Evolutionary conservation across 1,284 basidiomycete genomes (phyloP), one percentile per base, ranked within the genome.

Genomic region (Puccinia horiana): DNA sequence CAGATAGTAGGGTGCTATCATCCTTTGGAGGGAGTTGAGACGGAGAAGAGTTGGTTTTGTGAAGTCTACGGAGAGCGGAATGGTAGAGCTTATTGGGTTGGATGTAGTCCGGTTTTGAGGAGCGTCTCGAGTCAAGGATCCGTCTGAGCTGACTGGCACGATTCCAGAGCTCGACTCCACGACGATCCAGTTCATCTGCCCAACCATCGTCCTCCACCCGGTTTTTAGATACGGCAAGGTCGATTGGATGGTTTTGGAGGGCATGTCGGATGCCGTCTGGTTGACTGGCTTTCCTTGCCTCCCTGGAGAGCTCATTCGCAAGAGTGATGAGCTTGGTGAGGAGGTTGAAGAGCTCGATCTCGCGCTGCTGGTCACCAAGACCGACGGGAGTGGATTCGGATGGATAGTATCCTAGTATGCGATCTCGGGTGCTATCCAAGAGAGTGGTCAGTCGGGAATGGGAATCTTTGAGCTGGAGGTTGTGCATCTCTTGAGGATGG

Each of bases 161-260:
- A 56, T 82, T 82, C 81, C 81, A 82, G 26, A 82, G 52, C 52
- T 82, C 73, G 5, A 82, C 81, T n/a, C 81, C 81, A 12, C 44
- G 58, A 16, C 44, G 14, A 70, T 82, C 81, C 14, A 82, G 73
- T 35, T 82, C 72, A 56, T 82, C 65, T 40, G 58, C 73, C 81
- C 81, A 82, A 12, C 14, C 16, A 16, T 76, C 37, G 44, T 76
- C 63, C 29, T 32, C 42, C 23, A 44, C 18, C 5, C 44, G 40
- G n/a, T 29, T 37, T 6, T 11, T 35, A 23, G 75, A 35, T 2
- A 63, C 44, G 26, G 44, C 40, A 2, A 63, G 58, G 61, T 76
- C 74, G 61, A 54, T 42, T 0, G 75, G 58, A 65, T 52, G 54
- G 47, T n/a, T 47, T 35, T 63, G 56, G 42, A 76, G 4, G 20